These are phyloP conservation scores for Adansonia digitata DNA, from an alignment of 345 rosid species.

Conservation along the genomic window DNA sequence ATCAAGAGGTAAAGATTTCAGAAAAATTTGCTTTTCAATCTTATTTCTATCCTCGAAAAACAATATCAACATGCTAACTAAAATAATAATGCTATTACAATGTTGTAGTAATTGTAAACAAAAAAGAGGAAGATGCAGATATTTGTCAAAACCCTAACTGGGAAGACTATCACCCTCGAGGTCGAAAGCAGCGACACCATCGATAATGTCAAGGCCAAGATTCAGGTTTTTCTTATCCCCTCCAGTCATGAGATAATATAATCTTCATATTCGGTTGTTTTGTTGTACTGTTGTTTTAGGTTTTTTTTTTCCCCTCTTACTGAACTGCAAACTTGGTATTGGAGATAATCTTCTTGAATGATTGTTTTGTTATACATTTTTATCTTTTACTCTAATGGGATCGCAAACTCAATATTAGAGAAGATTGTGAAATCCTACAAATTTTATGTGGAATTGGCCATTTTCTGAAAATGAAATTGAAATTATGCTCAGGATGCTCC, in stretches of 20 bases:
- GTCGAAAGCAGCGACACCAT: slow-evolving; percentile 3
- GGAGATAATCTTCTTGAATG: too few species aligned
- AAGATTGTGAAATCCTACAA: neutral
- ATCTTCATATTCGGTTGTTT: neutral
- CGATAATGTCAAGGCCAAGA: slow-evolving; percentile 28
- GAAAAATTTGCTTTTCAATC: neutral
- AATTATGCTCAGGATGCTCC: neutral
- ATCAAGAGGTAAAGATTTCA: neutral
- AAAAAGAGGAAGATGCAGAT: slow-evolving; percentile 42
- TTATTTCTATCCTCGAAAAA: neutral
- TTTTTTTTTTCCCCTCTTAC: neutral
- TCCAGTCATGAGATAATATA: neutral
- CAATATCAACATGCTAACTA: neutral
- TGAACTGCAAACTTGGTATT: neutral
- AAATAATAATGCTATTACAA: neutral
- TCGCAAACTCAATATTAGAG: too few species aligned
- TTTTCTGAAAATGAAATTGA: neutral
- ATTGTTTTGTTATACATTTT: too few species aligned
- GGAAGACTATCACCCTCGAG: slow-evolving; percentile 37
- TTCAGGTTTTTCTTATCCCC: slow-evolving; percentile 32
- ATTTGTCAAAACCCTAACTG: slow-evolving; percentile 72
- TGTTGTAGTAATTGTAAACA: neutral
- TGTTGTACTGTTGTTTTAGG: neutral
- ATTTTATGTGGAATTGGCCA: neutral
- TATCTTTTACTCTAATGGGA: too few species aligned